Conservation (phyloP, 108 stramenopile species). For the Aurantiochytrium sp. region DNA sequence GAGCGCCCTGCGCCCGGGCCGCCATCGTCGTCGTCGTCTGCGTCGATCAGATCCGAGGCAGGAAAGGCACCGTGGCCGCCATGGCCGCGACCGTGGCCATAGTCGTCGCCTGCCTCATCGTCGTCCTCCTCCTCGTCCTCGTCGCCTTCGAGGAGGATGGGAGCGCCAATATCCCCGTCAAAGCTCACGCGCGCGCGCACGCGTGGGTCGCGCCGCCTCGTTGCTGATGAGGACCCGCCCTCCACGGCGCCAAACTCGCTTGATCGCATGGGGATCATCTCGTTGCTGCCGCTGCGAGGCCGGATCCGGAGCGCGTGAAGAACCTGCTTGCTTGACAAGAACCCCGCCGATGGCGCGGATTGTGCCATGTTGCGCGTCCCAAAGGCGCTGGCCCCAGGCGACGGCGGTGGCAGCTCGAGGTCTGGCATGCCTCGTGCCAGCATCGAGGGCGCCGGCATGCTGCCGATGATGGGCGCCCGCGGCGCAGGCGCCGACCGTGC, state of each 20-base stretch:
- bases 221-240: not conserved
- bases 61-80: no score
- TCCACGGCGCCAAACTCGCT: not conserved
- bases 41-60: not conserved
- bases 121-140: slow-evolving; percentile 17
- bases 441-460: not conserved
- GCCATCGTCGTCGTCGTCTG: not conserved
- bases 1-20: not conserved
- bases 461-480: not conserved
- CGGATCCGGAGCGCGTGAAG: not conserved
- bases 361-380: not conserved
- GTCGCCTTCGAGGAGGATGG: not conserved
- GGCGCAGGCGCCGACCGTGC: not conserved
- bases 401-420: not conserved
- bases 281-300: not conserved
- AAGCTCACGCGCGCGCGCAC: not conserved
- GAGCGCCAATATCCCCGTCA: not conserved
- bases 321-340: not conserved
- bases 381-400: not conserved
- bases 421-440: not conserved
- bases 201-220: not conserved
- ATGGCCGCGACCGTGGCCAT: no score
- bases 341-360: not conserved
- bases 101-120: not conserved
- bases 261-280: not conserved